Base-by-base conservation (phyloP, 2,329 filamentous ascomycete genomes). In the Diplodia scrobiculata region DNA sequence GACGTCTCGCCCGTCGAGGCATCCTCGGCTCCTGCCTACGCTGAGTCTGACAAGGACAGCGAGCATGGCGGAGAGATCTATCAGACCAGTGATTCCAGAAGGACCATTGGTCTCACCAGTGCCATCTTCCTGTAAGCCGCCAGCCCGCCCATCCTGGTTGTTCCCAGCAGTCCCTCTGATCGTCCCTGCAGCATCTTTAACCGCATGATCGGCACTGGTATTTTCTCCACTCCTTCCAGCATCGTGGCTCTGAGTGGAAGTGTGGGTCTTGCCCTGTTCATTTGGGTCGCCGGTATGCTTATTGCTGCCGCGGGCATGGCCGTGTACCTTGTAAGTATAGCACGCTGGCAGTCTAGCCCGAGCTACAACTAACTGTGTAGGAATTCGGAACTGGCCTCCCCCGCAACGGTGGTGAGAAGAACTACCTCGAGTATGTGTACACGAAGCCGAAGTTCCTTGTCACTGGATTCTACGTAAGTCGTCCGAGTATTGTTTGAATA, bases 301-400 rank as follows among this genome's bases (percentile, higher is more conserved):
- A 88, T 89, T 69, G 85, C 87, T 4, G 81, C 78, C 13, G 84
- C 85, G 11, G 87, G 87, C 66, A 85, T 86, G 63, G 82, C 84
- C n/a, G 85, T 89, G 27, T 88, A 87, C 68, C 79, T 89, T 66
- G 87, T 89, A 36, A 36, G 34, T 36, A 36, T 11, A 36, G 34
- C 34, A 7, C 7, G 34, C 10, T 36, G 34, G 34, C 0, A 3
- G 34, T 3, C 34, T 36, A 36, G 10, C 89, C 53, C 52, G 87
- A 86, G 27, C 85, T 85, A 76, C 71, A 88, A 62, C 87, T 89
- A 1, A 36, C 10, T n/a, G 85, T 89, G 21, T 88, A 88, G 66
- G 87, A 90, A 73, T 88, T 86, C 67, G 87, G 87, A 27, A 89
- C 86, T 0, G 86, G 84, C 0, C 83, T 89, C 52, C 87, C 87